Evolutionary conservation across 768 basidiomycete species (phyloP).

Genomic region (Pulveroboletus frians): DNA sequence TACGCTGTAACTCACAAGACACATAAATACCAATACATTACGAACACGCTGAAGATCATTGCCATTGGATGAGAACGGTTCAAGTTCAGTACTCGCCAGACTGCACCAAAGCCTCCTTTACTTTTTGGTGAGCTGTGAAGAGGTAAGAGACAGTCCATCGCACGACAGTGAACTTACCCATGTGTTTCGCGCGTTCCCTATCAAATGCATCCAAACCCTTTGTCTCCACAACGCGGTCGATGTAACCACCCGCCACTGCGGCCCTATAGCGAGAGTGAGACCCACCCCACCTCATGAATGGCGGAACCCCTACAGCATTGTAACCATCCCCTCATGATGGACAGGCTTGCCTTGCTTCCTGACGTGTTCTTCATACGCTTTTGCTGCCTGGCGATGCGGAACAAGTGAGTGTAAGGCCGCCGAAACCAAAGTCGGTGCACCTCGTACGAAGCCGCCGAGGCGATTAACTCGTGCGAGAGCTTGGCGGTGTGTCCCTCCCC

Average conservation of each 20-base stretch:
- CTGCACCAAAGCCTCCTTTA: slow-evolving; percentile 5
- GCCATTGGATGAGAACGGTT: not conserved
- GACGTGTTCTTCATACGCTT: slow-evolving; percentile 26
- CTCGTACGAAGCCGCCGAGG: slow-evolving; percentile 28
- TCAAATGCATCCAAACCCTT: slow-evolving; percentile 21
- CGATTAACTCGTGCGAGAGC: slow-evolving; percentile 25
- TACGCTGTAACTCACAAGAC: slow-evolving; percentile 40
- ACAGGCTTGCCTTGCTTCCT: slow-evolving; percentile 15
- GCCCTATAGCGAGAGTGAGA: slow-evolving; percentile 15
- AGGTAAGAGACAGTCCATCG: not conserved
- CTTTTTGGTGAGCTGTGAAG: slow-evolving; percentile 11
- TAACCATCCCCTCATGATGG: slow-evolving; percentile 20
- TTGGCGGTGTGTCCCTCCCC: slow-evolving; percentile 15
- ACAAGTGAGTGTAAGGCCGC: not conserved
- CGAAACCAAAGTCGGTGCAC: not conserved
- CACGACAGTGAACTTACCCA: slow-evolving; percentile 12
- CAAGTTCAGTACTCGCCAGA: slow-evolving; percentile 16
- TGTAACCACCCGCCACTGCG: slow-evolving; percentile 20
- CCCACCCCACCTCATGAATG: not conserved
- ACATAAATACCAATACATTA: slow-evolving; percentile 14
- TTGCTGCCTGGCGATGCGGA: slow-evolving; percentile 22
- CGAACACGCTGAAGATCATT: not conserved
- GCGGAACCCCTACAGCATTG: slow-evolving; percentile 20
- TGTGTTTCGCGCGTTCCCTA: slow-evolving; percentile 17
- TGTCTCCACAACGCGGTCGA: slow-evolving; percentile 25